Evolutionary conservation across 139 green algal genomes (phyloP).

Genomic region (Eudorina sp.): DNA sequence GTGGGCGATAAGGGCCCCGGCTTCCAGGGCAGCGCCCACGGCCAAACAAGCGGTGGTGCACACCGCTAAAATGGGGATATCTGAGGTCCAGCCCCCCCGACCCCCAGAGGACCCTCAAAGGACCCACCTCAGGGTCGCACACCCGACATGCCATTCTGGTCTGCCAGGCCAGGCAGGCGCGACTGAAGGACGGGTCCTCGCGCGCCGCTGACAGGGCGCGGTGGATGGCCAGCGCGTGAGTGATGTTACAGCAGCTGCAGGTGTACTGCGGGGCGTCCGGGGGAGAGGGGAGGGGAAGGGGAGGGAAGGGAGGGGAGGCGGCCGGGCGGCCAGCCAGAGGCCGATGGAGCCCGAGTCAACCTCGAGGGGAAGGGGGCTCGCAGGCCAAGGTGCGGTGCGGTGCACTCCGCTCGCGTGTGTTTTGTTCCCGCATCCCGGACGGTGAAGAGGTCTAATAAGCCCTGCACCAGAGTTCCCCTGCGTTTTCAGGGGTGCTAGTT

Average conservation of each 20-base stretch:
- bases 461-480: no score
- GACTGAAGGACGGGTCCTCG: conserved; percentile 20
- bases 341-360: neutral
- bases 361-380: neutral
- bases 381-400: neutral
- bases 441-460: no score
- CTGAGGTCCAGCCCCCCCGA: neutral
- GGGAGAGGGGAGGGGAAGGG: neutral
- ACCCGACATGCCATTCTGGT: conserved; percentile 34
- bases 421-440: no score
- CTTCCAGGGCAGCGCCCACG: no score
- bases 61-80: neutral
- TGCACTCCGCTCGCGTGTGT: neutral
- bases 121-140: conserved; percentile 38
- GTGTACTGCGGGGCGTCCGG: conserved; percentile 31
- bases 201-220: neutral
- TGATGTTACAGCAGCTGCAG: conserved; percentile 41
- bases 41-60: no score
- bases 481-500: no score
- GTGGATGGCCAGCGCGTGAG: neutral
- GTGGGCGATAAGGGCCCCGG: no score
- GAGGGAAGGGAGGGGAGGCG: neutral
- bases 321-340: neutral
- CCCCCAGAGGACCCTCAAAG: neutral
- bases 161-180: conserved; percentile 17